phyloP scores from a whole-genome alignment of 1,284 basidiomycete species.

The Trichosporon faecale region DNA sequence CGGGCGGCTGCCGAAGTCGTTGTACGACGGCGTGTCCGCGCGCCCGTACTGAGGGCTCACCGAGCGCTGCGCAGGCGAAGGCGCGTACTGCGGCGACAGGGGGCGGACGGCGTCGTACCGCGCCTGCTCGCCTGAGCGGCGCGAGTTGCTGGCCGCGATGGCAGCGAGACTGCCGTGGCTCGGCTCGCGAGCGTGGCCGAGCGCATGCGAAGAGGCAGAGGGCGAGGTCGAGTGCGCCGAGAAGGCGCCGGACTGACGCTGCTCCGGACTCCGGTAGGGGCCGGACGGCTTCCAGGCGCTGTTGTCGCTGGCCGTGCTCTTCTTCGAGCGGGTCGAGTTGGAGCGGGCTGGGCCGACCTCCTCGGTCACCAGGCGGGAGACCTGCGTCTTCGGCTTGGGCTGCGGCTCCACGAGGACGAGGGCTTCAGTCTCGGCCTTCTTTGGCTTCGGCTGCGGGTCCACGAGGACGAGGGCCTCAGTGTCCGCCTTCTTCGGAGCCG shows the following conservation, averaged over 20 bases:
- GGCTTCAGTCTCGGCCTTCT: background rate
- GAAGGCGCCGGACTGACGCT: background rate
- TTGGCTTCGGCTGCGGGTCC: too few species aligned
- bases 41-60: background rate
- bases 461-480: background rate
- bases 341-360: background rate
- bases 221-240: background rate
- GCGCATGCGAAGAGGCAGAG: background rate
- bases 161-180: background rate
- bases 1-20: background rate
- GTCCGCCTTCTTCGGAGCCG: background rate
- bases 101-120: background rate
- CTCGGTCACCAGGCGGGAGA: background rate
- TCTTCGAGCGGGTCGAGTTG: background rate
- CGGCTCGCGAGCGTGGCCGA: background rate
- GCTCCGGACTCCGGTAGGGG: background rate
- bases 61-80: background rate
- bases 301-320: background rate
- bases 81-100: background rate
- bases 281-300: background rate
- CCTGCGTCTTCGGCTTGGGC: background rate
- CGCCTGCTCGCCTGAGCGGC: background rate
- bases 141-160: background rate
- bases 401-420: background rate
- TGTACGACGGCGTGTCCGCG: background rate